Evolutionary conservation across 371 early-diverging fungal species (phyloP), one percentile per base, ranked within the genome.

Genomic region (Dichotomocladium elegans): DNA sequence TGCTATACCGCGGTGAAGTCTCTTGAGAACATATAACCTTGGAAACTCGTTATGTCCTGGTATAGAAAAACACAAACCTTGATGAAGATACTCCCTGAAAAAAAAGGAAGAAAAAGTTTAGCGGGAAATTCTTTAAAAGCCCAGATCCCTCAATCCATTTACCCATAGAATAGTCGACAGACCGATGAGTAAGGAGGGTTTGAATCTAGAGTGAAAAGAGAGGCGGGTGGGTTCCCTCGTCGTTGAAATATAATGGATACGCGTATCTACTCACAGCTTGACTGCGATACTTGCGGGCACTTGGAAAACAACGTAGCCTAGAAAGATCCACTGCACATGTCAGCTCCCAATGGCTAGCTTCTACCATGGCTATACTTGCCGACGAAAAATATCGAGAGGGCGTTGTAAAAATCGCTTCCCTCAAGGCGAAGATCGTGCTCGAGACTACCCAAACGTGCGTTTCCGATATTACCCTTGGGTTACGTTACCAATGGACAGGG

Each of bases 371-470:
- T 5, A 25, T 17, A 43, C 51, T 31, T 19, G 28, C 59, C 59
- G 35, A 52, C 44, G 26, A 48, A 59, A 31, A 59, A 59, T 1
- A 59, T 21, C 3, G 48, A 41, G 17, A 59, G 34, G 14, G 53
- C 59, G 27, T 59, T 59, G 26, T 53, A 59, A 27, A 53, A 59
- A 15, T 59, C 59, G 11, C 49, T 47, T 5, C 54, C 54, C 15
- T 30, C 21, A 8, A 59, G 37, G 19, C 29, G 7, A 1, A 59
- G 43, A 33, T 59, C 59, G 3, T 45, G 15, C 41, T 59, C 59
- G 19, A 59, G 33, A 19, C 25, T 12, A 22, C 59, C 59, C 6
- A 53, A 45, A 1, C 59, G 40, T 11, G 59, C 59, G 42, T 58
- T 58, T 7, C 58, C 58, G 19, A 58, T 58, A 15, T 58, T 58